These are phyloP conservation scores for Papilionanthe hybrid DNA, from an alignment of 116 monocot species.

Conservation along the genomic window DNA sequence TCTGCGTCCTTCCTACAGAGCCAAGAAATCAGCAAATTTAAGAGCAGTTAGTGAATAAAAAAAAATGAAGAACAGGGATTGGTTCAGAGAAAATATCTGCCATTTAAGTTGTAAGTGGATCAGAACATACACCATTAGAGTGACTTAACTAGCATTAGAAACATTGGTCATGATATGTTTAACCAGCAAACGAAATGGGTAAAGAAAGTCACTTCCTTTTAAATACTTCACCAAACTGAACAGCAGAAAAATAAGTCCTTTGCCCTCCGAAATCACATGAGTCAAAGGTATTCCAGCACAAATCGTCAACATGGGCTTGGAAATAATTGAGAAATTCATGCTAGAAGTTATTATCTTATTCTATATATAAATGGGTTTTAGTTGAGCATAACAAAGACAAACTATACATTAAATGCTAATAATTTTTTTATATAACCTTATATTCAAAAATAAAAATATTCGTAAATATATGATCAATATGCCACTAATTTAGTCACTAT, in stretches of 20 bases:
- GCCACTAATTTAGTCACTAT: too few species aligned
- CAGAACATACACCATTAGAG: background rate
- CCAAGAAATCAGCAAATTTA: background rate
- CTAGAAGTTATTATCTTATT: background rate
- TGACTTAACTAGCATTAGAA: too few species aligned
- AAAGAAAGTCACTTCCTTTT: background rate
- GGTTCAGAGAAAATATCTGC: background rate
- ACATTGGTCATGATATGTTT: background rate
- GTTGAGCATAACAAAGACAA: too few species aligned
- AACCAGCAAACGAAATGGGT: background rate
- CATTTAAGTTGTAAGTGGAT: background rate
- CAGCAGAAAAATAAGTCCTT: background rate
- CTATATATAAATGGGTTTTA: too few species aligned
- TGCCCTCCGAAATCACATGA: background rate
- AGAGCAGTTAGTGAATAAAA: background rate
- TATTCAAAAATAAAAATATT: too few species aligned
- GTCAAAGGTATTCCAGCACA: background rate
- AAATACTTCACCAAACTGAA: background rate
- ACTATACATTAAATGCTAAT: too few species aligned
- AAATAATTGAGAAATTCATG: background rate
- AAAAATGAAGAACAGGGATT: background rate
- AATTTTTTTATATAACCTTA: too few species aligned
- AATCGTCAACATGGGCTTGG: background rate
- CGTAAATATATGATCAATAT: too few species aligned
- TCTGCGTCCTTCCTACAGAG: slow-evolving; percentile 50